Conservation (phyloP, 768 basidiomycete genomes). For the Kondoa malvinella region DNA sequence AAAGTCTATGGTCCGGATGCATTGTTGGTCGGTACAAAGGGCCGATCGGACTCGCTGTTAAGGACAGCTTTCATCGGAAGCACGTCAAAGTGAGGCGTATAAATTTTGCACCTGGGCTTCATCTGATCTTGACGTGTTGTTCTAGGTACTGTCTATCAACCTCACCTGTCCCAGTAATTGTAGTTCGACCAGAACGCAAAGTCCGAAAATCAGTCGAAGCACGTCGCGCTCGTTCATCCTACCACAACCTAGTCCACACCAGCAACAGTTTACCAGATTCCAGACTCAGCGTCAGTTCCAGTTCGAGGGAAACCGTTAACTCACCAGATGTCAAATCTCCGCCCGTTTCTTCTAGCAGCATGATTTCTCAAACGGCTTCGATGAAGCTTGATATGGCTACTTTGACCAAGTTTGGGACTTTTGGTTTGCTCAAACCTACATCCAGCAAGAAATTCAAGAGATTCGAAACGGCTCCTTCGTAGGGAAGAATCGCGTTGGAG, state of each 20-base stretch:
- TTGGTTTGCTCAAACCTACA: background rate
- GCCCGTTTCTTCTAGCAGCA: background rate
- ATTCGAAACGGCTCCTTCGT: background rate
- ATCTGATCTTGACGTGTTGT: background rate
- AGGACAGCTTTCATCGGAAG: constrained; percentile 45
- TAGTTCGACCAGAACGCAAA: constrained; percentile 45
- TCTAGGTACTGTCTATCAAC: constrained; percentile 9
- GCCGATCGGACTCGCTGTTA: constrained; percentile 41
- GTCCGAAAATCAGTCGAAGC: constrained; percentile 21
- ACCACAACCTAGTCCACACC: background rate
- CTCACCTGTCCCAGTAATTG: constrained; percentile 89
- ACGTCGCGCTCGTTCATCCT: constrained; percentile 2
- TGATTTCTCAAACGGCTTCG: background rate
- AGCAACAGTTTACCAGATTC: too few species aligned
- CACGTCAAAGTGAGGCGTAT: constrained; percentile 40
- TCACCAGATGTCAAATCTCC: too few species aligned
- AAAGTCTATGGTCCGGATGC: constrained; percentile 63
- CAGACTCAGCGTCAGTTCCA: too few species aligned
- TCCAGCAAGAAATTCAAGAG: background rate
- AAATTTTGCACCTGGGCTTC: background rate
- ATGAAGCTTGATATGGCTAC: background rate
- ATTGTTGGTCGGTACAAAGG: constrained; percentile 80
- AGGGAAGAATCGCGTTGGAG: too few species aligned
- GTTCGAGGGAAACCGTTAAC: too few species aligned
- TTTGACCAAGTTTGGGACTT: background rate